Evolutionary conservation across 2,329 filamentous ascomycete genomes (phyloP), one percentile per base, ranked within the genome.

Genomic region (Pseudogymnoascus sp.): DNA sequence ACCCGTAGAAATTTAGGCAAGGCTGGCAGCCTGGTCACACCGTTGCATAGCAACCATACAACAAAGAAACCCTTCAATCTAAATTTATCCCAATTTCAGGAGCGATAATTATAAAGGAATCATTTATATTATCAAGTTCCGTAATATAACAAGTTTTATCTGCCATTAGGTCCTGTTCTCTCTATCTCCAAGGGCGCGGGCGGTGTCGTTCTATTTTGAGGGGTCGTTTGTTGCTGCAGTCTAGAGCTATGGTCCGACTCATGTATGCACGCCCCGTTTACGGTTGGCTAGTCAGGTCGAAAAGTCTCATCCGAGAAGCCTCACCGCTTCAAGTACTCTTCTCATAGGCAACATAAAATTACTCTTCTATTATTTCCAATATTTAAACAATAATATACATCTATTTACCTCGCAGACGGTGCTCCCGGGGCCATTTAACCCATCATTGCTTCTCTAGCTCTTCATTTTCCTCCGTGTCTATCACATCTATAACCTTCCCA

Each of bases 1-100:
- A 60, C 58, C 58, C 58, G 22, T 60, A 41, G 58, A 60, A 60
- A 60, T 60, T 38, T 38, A 60, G 58, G 58, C 58, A 60, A 60
- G 58, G 58, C 58, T 60, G 58, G 19, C 30, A 60, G 58, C 33
- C 33, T 41, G 33, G 58, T 41, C 33, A 39, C 58, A 60, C 58
- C 58, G 58, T 39, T 38, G 58, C 58, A 60, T 55, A 55, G 49
- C 49, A 55, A 55, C 49, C 49, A 55, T 12, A 12, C 28, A 55
- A 55, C 49, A 55, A 55, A 55, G 49, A 55, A 55, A 22, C n/a
- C 14, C 45, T 52, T 22, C 9, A 22, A 33, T 19, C 49, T 55
- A 55, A 22, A 33, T 35, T 55, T 33, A 55, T 55, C 28, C 7
- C 28, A 33, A 16, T 4, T 35, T 55, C 16, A 55, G 28, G 3